phyloP scores from a whole-genome alignment of 148 eudicot species.

The Chenopodium album region DNA sequence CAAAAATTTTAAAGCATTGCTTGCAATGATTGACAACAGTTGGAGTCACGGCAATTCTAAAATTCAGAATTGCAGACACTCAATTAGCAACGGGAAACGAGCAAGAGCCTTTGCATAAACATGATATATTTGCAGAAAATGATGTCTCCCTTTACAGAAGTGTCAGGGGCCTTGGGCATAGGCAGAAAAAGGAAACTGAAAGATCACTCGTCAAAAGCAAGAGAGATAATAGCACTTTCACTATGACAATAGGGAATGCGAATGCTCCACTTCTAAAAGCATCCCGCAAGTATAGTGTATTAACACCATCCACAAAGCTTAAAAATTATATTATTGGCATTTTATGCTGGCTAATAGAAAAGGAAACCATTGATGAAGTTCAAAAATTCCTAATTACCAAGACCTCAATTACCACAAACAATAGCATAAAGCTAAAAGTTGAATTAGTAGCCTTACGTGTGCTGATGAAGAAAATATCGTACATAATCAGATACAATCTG shows the following conservation, averaged over 20 bases:
- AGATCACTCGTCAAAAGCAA: not conserved
- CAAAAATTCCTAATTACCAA: not conserved
- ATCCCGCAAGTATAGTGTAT: not conserved
- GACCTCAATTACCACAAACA: not conserved
- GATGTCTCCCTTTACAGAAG: not conserved
- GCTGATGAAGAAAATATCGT: constrained; percentile 94
- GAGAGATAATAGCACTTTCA: not conserved
- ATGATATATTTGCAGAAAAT: not conserved
- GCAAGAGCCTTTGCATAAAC: not conserved
- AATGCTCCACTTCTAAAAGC: not conserved
- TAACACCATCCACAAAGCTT: not conserved
- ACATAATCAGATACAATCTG: constrained; percentile 94
- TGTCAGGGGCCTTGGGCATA: too few species aligned
- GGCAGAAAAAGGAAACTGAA: not conserved
- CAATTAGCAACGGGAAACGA: not conserved
- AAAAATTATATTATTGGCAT: too few species aligned
- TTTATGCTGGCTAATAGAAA: not conserved
- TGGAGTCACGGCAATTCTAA: not conserved
- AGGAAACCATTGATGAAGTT: not conserved
- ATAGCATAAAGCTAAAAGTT: not conserved
- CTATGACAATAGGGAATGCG: not conserved
- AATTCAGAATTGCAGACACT: not conserved
- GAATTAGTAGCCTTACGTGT: constrained; percentile 59
- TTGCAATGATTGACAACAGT: not conserved
- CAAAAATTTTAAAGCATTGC: not conserved